Base-by-base conservation (phyloP, 192 early-diverging fungal species). In the Coemansia sp. region DNA sequence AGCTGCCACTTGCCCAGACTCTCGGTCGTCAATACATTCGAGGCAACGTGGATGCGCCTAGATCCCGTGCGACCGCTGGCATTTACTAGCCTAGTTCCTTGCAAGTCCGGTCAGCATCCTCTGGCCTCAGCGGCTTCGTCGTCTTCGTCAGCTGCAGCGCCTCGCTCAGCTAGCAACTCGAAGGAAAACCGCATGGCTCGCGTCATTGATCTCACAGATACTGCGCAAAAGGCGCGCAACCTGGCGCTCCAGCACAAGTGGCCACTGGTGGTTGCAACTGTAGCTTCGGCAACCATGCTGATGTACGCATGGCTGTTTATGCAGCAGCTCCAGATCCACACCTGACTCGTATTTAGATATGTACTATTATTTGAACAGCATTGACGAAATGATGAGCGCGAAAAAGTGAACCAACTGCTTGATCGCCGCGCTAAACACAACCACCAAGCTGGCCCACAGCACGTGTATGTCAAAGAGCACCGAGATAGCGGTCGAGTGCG, bases 401-500 rank as follows among this genome's bases (percentile, higher is more conserved):
- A 59, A 61, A 15, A 77, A 46, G 41, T 78, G 76, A 1, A 69
- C 71, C 15, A 83, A 49, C 68, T 83, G 80, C 67, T 77, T 76
- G 61, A 77, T 40, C 6, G 80, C 67, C 46, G 57, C 56, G 45
- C 67, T 67, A 51, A 83, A 83, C 8, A 70, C 64, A 24, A 83
- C 75, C 1, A 77, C 72, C 49, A 77, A 71, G 1, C 71, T 59
- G n/a, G 75, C 66, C 74, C 80, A 77, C 32, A 74, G 17, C 1
- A 67, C 67, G 31, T 65, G 49, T 17, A 73, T 68, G 61, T 83
- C 80, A 42, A 83, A 74, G 27, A 83, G 68, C 41, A 77, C 80
- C 17, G 83, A 77, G 1, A 93, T 57, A 1, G 93, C 93, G 19
- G 89, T 88, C 0, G 88, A 73, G 64, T 94, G 92, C 20, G 91